Conservation (phyloP, 345 rosid species). For the Eucalyptus coolabah region DNA sequence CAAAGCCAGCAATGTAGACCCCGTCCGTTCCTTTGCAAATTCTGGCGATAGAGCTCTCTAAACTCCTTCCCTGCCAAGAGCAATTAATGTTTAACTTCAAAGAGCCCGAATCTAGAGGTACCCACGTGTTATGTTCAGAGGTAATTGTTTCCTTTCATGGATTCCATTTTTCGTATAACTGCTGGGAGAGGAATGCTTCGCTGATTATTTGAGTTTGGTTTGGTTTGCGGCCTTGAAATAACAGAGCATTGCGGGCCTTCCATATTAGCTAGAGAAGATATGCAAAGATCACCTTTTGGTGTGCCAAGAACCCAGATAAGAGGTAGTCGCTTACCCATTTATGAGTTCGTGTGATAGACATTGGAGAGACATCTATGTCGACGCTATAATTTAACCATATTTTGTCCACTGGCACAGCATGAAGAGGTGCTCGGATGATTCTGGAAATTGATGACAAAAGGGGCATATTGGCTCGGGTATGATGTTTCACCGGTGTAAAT, state of each 20-base stretch:
- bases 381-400: no score
- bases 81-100: not conserved
- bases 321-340: no score
- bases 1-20: no score
- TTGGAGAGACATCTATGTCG: no score
- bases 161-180: no score
- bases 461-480: no score
- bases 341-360: not conserved
- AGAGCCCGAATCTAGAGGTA: not conserved
- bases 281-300: not conserved
- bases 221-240: not conserved
- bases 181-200: not conserved
- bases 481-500: no score
- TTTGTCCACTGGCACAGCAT: no score
- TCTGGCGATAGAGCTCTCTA: accelerated
- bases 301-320: accelerated
- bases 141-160: no score
- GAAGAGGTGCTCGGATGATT: no score
- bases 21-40: no score
- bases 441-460: no score
- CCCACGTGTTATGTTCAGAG: accelerated
- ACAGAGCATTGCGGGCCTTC: not conserved
- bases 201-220: not conserved
- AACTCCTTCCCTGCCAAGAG: not conserved
- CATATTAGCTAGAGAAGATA: not conserved